Evolutionary conservation across 805 yeast species (phyloP), one percentile per base, ranked within the genome.

Genomic region (Candida saitoana): DNA sequence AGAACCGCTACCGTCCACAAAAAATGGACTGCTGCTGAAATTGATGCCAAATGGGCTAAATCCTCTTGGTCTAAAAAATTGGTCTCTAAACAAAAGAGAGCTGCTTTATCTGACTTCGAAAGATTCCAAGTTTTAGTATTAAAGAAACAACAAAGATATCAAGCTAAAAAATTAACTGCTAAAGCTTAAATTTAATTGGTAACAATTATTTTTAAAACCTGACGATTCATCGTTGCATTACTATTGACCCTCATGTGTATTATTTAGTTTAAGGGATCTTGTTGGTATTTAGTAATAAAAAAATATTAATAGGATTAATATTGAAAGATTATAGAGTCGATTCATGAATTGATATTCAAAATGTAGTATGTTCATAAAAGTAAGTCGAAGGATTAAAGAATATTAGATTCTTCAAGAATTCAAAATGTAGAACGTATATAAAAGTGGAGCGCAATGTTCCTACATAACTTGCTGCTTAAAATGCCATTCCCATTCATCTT

Each of bases 71-170:
- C 99, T 67, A 87, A 91, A 86, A 90, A 89, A 81, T 84, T 93
- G 65, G 96, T 95, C 69, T 84, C 87, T 75, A 88, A 87, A 76
- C 83, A 85, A 74, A 87, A 83, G 75, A 87, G 99, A 82, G 74
- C 95, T 64, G 77, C 83, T 68, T 85, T 95, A 73, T 69, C 91
- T 60, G 99, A 93, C 77, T 93, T 93, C 65, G 96, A 93, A 81
- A 90, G 99, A 84, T 93, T 93, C 96, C 96, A 91, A 82, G 99
- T 91, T 62, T 70, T 86, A 73, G 95, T 89, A 62, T 82, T 89
- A 73, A 93, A 86, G 86, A 93, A 91, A 84, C 97, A 95, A 82
- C 88, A 87, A 78, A 86, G 89, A 78, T 84, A 73, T 71, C 87
- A 89, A 75, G 91, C 88, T 66, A 87, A 85, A 80, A 90, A 88